These are phyloP conservation scores for Paecilomyces variotii DNA, from an alignment of 2,329 filamentous ascomycete species.

Conservation along the genomic window DNA sequence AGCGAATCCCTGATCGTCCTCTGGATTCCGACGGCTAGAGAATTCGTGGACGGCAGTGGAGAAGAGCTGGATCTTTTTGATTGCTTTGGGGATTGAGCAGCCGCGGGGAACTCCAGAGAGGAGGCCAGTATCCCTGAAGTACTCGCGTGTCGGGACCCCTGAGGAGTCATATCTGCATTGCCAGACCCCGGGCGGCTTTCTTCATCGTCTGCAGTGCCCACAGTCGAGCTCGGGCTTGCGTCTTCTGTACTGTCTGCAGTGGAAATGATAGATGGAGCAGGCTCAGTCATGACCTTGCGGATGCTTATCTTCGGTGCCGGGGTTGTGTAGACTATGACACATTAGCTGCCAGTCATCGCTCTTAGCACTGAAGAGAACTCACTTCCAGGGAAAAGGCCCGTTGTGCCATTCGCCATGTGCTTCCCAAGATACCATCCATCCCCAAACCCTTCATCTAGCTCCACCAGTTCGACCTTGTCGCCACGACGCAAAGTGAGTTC, in stretches of 20 bases:
- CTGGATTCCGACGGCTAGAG: conserved; percentile 31
- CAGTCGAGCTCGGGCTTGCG: neutral
- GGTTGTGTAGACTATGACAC: conserved; percentile 18
- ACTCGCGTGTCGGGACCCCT: conserved; percentile 32
- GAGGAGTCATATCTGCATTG: conserved; percentile 32
- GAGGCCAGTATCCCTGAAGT: conserved; percentile 20
- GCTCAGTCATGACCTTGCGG: conserved; percentile 11
- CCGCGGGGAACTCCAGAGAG: conserved; percentile 11
- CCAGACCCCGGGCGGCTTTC: conserved; percentile 16
- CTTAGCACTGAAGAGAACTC: neutral
- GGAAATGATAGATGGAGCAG: conserved; percentile 8
- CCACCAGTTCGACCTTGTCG: conserved; percentile 55
- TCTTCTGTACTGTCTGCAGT: conserved; percentile 4
- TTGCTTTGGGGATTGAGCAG: conserved; percentile 15
- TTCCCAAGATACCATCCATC: conserved; percentile 59
- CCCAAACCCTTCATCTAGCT: conserved; percentile 59
- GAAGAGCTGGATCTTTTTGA: conserved; percentile 28
- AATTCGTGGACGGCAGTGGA: conserved; percentile 25
- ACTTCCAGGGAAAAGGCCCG: conserved; percentile 41
- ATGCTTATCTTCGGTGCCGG: conserved; percentile 16
- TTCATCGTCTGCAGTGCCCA: conserved; percentile 5
- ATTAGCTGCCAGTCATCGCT: conserved; percentile 3
- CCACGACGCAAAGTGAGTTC: conserved; percentile 82
- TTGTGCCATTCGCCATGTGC: conserved; percentile 33
- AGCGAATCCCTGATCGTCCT: conserved; percentile 39